Evolutionary conservation across 805 yeast genomes (phyloP), one percentile per base, ranked within the genome.

Genomic region (Hanseniaspora guilliermondii): DNA sequence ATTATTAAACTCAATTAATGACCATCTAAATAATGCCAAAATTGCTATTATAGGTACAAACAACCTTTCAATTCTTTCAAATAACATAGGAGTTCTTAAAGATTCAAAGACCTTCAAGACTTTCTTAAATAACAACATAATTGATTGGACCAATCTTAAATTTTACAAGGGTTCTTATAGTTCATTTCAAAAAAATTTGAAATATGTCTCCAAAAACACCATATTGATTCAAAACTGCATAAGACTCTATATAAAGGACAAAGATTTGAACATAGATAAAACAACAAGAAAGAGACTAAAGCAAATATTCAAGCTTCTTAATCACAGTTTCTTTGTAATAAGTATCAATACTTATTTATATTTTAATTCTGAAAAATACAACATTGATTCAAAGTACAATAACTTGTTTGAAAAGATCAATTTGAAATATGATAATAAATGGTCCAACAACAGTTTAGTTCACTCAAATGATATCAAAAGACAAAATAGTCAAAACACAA

Each of bases 271-370:
- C 12, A 38, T 42, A 7, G 41, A 55, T 19, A 55, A 45, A 19
- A 24, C 40, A 24, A 22, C 25, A 55, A 76, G 77, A 52, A 66
- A 65, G 24, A 66, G 75, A 11, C 73, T 82, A 12, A 72, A 76
- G 55, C 70, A 71, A 53, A 67, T 77, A 38, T 64, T 83, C 59
- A 78, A 74, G 60, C 73, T 75, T 56, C 69, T 83, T 16, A 75
- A 80, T 0, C 67, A 73, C 8, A 70, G 82, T 1, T 73, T 80
- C 56, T 76, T 86, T 2, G 83, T 79, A 56, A 73, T 85, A 55
- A 79, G 80, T 56, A 76, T 83, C 55, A 80, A 80, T 61, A 84
- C 86, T 8, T 72, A 76, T 48, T 63, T 84, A n/a, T 83, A 78
- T 63, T 69, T 83, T 53, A 70, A 72, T 48, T 60, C 64, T 22